These are phyloP conservation scores for Penicillium sp. DNA, from an alignment of 2,329 filamentous ascomycete genomes.

Conservation along the genomic window DNA sequence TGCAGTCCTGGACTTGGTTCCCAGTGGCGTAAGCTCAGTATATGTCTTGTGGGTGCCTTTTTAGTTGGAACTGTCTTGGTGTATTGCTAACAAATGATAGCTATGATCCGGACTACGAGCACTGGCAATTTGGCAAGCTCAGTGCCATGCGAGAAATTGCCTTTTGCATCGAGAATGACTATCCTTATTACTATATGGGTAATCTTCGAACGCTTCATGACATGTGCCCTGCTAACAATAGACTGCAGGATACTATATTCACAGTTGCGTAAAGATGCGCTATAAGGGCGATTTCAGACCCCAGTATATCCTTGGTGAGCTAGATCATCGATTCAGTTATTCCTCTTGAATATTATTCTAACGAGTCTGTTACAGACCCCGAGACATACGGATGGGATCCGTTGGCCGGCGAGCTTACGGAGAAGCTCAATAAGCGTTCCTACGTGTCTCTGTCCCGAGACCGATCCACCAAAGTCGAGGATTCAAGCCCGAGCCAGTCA, in stretches of 20 bases:
- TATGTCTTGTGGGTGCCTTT: constrained; percentile 46
- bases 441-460: constrained; percentile 49
- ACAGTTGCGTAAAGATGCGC: constrained; percentile 53
- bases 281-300: constrained; percentile 50
- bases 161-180: constrained; percentile 54
- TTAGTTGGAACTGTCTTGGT: not conserved
- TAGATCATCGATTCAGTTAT: constrained; percentile 1
- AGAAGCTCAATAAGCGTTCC: constrained; percentile 42
- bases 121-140: constrained; percentile 63
- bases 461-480: constrained; percentile 17
- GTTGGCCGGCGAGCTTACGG: constrained; percentile 41
- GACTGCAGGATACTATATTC: constrained; percentile 59
- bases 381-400: constrained; percentile 47
- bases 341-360: not conserved
- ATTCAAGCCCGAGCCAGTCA: constrained; percentile 1
- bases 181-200: constrained; percentile 66
- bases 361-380: constrained; percentile 38
- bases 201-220: constrained; percentile 2
- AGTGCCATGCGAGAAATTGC: constrained; percentile 60
- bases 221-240: not conserved
- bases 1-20: constrained; percentile 49
- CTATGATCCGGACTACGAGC: constrained; percentile 60
- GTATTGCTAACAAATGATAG: constrained; percentile 24
- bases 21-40: constrained; percentile 49
- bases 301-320: constrained; percentile 49